Evolutionary conservation across 2,329 filamentous ascomycete species (phyloP).

Genomic region (Herpotrichia juniperi): DNA sequence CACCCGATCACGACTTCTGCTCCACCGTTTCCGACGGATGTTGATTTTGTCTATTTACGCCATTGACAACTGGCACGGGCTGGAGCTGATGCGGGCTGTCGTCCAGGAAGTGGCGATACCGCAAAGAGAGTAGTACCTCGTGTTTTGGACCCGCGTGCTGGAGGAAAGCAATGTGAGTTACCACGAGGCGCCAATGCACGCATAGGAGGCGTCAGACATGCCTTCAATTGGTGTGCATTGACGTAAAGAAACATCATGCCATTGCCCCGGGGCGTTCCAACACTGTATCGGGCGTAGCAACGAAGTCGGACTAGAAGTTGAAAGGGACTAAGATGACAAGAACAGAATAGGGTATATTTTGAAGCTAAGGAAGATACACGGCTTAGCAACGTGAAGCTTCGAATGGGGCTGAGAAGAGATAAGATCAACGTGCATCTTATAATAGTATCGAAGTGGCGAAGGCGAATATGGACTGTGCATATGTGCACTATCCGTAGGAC

Average conservation of each 20-base stretch:
- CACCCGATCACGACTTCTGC: constrained; percentile 5
- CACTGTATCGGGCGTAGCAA: background rate
- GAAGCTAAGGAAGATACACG: constrained; percentile 5
- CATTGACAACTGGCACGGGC: constrained; percentile 11
- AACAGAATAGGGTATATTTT: constrained; percentile 10
- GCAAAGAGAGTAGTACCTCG: constrained; percentile 9
- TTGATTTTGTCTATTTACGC: background rate
- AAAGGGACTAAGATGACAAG: constrained; percentile 5
- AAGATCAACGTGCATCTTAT: too few species aligned
- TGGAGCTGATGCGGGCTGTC: constrained; percentile 10
- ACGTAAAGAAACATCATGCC: constrained; percentile 10
- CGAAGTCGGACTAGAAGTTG: constrained; percentile 4
- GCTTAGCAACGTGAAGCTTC: constrained; percentile 5
- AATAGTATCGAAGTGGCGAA: too few species aligned
- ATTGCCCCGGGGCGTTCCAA: background rate
- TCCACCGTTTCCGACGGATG: background rate
- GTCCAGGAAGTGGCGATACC: constrained; percentile 2
- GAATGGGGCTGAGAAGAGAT: constrained; percentile 2
- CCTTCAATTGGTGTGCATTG: constrained; percentile 8
- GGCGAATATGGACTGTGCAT: too few species aligned
- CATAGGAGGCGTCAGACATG: background rate
- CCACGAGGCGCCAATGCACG: constrained; percentile 6
- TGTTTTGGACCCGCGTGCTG: constrained; percentile 9
- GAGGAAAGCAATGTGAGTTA: background rate
- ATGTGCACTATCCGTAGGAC: too few species aligned